Base-by-base conservation (phyloP, 441 rosid genomes). In the Brassica balearica region DNA sequence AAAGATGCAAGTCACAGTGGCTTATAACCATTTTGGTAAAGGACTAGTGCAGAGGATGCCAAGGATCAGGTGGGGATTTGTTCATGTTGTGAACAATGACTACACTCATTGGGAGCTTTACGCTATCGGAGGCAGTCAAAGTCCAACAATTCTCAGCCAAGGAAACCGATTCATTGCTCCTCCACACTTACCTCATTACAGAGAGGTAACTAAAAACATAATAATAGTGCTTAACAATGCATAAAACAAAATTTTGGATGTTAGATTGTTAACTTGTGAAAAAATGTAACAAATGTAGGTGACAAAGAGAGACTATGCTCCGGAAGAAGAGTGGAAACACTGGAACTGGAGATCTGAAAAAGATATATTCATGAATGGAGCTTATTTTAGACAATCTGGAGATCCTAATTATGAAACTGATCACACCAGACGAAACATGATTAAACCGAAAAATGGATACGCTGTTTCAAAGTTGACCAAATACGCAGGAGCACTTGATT, bases 11-110 rank as follows among this genome's bases (percentile, higher is more conserved):
- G 87, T 91, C 3, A 92, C 97, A 0, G 72, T 91, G 12, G 94
- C 97, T 1, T 91, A 87, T 84, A 92, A 91, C 87, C 97, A 87
- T 84, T 92, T 92, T 19, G 97, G 92, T 0, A 81, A 84, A 46
- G 95, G 93, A 65, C 71, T 92, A 19, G 83, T 88, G 8, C 97
- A 92, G 81, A 88, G 95, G 73, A 92, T 92, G 97, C 97, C 97
- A 0, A 86, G 95, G 73, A 74, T 86, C 80, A 82, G 95, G 65
- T 86, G 90, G 86, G 95, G 86, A 32, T 88, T 88, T 79, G 78
- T 83, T 70, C 95, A 90, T 12, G 96, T 89, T 7, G 93, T 93
- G 29, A 87, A 90, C 80, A 88, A 93, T 76, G 92, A 91, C 71
- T 91, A 85, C 76, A 89, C 93, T 32, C 89, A 90, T 12, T 93